These are phyloP conservation scores for Aphanomyces stellatus DNA, from an alignment of 352 stramenopile genomes.

Conservation along the genomic window DNA sequence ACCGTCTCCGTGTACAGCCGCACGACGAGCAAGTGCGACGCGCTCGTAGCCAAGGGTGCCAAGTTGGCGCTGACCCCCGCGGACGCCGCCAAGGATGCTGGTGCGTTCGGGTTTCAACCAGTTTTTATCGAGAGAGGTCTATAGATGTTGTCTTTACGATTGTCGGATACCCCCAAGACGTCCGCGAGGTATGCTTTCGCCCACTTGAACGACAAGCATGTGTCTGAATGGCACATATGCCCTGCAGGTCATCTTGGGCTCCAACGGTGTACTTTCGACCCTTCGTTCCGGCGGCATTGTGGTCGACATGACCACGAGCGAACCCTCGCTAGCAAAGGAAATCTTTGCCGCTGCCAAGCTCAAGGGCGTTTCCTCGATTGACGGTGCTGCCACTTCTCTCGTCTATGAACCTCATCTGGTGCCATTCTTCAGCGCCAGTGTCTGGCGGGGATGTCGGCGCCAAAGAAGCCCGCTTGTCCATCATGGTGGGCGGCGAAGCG, in stretches of 20 bases:
- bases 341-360: constrained; percentile 68
- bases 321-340: constrained; percentile 81
- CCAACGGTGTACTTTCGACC: constrained; percentile 48
- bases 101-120: constrained; percentile 22
- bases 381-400: constrained; percentile 25
- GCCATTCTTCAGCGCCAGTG: constrained; percentile 36
- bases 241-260: constrained; percentile 50
- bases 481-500: constrained; percentile 87
- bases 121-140: neutral
- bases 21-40: constrained; percentile 71
- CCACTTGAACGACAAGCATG: neutral
- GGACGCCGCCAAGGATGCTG: constrained; percentile 67
- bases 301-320: constrained; percentile 87
- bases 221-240: neutral
- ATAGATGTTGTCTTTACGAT: constrained; percentile 87
- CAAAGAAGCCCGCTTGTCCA: constrained; percentile 73
- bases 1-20: constrained; percentile 82
- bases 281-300: constrained; percentile 77
- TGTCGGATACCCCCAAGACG: constrained; percentile 79
- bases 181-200: constrained; percentile 30
- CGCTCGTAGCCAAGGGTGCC: constrained; percentile 64
- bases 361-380: constrained; percentile 63
- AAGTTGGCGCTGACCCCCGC: constrained; percentile 59
- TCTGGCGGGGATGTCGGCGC: constrained; percentile 85
- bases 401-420: constrained; percentile 17